These are phyloP conservation scores for Fusarium nodosum DNA, from an alignment of 2,329 filamentous ascomycete genomes.

Conservation along the genomic window DNA sequence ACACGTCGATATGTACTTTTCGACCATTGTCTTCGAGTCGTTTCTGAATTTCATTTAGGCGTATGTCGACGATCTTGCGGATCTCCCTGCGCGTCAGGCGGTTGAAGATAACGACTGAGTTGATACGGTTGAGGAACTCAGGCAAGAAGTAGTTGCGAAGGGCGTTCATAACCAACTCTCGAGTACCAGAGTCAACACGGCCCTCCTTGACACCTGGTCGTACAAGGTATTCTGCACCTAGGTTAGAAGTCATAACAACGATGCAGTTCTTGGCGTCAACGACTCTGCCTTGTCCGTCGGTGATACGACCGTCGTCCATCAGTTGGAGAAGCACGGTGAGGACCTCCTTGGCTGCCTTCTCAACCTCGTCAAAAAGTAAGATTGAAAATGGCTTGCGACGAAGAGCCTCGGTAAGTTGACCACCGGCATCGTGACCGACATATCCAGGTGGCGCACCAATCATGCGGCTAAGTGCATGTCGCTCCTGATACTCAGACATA, in stretches of 20 bases:
- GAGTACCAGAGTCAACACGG: slow-evolving; percentile 85
- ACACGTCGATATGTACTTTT: slow-evolving; percentile 86
- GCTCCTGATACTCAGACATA: slow-evolving; percentile 99
- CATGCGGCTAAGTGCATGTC: slow-evolving; percentile 95
- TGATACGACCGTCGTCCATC: slow-evolving; percentile 99
- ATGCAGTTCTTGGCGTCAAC: slow-evolving; percentile 98
- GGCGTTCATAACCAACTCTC: slow-evolving; percentile 89
- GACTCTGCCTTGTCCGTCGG: slow-evolving; percentile 94
- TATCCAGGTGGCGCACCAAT: slow-evolving; percentile 98
- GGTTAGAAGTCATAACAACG: slow-evolving; percentile 98
- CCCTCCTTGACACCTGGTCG: slow-evolving; percentile 84
- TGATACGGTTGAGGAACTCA: slow-evolving; percentile 98
- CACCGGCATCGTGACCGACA: slow-evolving; percentile 94
- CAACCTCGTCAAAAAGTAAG: slow-evolving; percentile 95
- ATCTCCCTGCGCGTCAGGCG: slow-evolving; percentile 91
- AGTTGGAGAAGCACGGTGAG: slow-evolving; percentile 97
- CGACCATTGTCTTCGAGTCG: slow-evolving; percentile 87
- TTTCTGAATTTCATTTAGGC: slow-evolving; percentile 89
- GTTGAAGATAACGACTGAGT: slow-evolving; percentile 97
- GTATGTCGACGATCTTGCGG: slow-evolving; percentile 93
- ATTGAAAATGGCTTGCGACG: slow-evolving; percentile 98
- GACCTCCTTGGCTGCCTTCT: slow-evolving; percentile 98
- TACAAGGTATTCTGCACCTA: slow-evolving; percentile 93
- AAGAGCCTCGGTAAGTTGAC: slow-evolving; percentile 94
- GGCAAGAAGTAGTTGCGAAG: slow-evolving; percentile 97